Conservation (phyloP, 805 yeast genomes). For the Isabelozyma pseudorhagii region DNA sequence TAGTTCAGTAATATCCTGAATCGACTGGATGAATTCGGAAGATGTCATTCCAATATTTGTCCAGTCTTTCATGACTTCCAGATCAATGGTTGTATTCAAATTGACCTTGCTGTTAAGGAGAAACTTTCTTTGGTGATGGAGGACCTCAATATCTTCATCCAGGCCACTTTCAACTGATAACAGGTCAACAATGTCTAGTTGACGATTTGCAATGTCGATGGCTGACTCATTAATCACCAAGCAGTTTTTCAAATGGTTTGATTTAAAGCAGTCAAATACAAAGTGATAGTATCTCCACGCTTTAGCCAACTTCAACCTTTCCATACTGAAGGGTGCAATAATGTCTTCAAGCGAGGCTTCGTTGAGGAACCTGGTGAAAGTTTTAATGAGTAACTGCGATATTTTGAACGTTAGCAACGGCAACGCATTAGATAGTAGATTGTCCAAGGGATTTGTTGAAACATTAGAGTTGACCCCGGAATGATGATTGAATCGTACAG, state of each 20-base stretch:
- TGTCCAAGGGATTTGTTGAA: background rate
- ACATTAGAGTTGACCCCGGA: constrained; percentile 10
- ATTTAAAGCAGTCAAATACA: constrained; percentile 15
- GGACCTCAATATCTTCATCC: constrained; percentile 2
- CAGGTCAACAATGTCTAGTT: constrained; percentile 5
- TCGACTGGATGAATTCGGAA: background rate
- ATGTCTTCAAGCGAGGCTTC: background rate
- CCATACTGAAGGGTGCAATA: background rate
- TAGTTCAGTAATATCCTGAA: background rate
- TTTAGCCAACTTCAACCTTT: constrained; percentile 3
- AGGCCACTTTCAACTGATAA: background rate
- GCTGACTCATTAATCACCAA: constrained; percentile 9
- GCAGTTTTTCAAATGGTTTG: constrained; percentile 14
- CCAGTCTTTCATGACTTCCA: background rate
- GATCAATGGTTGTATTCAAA: background rate
- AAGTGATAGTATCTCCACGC: constrained; percentile 10
- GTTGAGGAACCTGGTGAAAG: background rate
- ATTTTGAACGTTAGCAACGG: constrained; percentile 1
- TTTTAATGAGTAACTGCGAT: background rate
- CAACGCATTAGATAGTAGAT: background rate
- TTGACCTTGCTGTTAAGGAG: background rate
- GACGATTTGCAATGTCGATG: constrained; percentile 10
- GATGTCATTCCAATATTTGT: constrained; percentile 1
- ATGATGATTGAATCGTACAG: background rate
- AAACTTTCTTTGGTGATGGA: background rate